These are phyloP conservation scores for Metschnikowia matae DNA, from an alignment of 805 yeast genomes.

Conservation along the genomic window DNA sequence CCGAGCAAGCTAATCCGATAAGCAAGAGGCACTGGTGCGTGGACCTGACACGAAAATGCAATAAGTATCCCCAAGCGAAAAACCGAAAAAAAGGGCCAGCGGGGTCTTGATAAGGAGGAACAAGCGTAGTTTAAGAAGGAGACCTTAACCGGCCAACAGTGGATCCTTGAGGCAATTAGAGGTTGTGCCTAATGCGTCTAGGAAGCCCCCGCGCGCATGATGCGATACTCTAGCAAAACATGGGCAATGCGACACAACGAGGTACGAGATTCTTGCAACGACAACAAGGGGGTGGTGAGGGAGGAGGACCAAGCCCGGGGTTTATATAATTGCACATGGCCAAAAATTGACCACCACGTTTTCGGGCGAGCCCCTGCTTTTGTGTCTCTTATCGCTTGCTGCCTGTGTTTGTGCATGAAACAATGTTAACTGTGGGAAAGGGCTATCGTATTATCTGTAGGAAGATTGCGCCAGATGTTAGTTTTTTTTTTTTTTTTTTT, in stretches of 20 bases:
- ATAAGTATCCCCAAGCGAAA: background rate
- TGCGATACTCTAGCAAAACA: background rate
- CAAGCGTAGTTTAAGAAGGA: background rate
- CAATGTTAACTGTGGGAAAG: background rate
- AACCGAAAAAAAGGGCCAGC: background rate
- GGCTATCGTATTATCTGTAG: background rate
- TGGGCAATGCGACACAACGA: background rate
- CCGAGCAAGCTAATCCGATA: constrained; percentile 4
- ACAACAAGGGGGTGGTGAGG: background rate
- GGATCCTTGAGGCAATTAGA: background rate
- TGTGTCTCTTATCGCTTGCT: background rate
- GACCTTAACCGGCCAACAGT: background rate
- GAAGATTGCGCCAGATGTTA: background rate
- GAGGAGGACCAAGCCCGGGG: too few relatives aligned
- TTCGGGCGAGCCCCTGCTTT: background rate
- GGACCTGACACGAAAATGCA: background rate
- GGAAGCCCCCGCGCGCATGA: constrained; percentile 5
- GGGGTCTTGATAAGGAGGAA: background rate
- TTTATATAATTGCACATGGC: too few relatives aligned
- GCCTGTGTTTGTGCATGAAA: background rate
- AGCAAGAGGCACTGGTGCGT: constrained; percentile 4
- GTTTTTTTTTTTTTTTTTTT: background rate
- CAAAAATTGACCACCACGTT: background rate
- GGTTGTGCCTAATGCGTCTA: background rate
- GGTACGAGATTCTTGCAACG: background rate